Conservation (phyloP, 1,284 basidiomycete species). For the Sporisorium sorghi region DNA sequence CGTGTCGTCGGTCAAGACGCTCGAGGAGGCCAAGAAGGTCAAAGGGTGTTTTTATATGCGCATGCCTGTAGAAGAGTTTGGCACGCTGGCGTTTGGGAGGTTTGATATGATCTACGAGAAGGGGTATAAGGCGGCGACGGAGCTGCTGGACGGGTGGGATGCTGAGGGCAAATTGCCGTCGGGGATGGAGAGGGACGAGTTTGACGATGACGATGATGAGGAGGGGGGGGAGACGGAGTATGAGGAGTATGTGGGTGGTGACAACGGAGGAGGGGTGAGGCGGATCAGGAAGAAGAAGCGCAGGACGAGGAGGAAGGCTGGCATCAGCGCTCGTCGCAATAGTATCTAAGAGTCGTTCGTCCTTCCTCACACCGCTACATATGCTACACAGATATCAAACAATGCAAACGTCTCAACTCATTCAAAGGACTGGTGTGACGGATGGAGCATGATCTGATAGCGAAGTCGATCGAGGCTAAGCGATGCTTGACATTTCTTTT, state of each 20-base stretch:
- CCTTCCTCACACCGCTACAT: no score
- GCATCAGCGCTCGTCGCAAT: conserved; percentile 53
- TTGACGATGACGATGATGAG: conserved; percentile 27
- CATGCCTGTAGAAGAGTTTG: conserved; percentile 80
- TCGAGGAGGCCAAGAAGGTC: conserved; percentile 91
- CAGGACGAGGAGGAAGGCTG: conserved; percentile 29
- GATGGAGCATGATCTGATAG: not conserved
- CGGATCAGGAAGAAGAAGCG: conserved; percentile 18
- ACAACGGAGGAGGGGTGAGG: not conserved
- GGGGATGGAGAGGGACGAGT: conserved; percentile 72
- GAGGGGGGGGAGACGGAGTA: conserved; percentile 11
- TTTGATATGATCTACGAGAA: conserved; percentile 77
- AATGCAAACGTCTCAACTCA: no score
- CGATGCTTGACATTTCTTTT: not conserved
- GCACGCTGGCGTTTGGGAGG: conserved; percentile 71
- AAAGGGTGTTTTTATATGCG: conserved; percentile 90
- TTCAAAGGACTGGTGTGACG: not conserved
- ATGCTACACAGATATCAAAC: no score
- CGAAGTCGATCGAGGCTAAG: not conserved
- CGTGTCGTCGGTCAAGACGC: conserved; percentile 92
- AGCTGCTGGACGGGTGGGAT: conserved; percentile 82
- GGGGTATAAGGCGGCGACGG: conserved; percentile 82
- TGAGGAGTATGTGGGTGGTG: conserved; percentile 16
- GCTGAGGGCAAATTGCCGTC: conserved; percentile 83
- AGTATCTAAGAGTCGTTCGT: conserved; percentile 31